A percentile compares a stretch with the other conserved stretches of the same genome.
Evolutionary conservation across 352 stramenopile genomes (phyloP).

Genomic region (Paralagenidium karlingii): DNA sequence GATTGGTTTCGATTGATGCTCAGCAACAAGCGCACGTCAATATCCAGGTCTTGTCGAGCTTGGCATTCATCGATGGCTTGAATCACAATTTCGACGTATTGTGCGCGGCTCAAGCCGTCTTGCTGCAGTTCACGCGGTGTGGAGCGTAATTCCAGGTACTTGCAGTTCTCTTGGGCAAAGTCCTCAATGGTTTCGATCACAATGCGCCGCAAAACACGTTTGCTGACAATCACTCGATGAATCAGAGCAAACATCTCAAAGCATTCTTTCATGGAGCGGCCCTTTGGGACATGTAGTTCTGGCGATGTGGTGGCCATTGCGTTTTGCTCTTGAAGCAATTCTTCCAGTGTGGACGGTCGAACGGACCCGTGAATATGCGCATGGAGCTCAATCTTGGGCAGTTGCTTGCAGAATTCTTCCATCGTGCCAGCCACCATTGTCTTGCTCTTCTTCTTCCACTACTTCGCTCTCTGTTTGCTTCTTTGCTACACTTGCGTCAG

Average conservation of each 20-base stretch:
- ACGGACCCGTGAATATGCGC: slow-evolving; percentile 82
- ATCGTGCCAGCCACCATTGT: too few species aligned
- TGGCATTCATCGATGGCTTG: slow-evolving; percentile 48
- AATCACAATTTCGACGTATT: slow-evolving; percentile 68
- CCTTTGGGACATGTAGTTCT: slow-evolving; percentile 28
- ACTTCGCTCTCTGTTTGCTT: too few species aligned
- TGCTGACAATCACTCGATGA: slow-evolving; percentile 66
- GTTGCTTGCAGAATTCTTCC: too few species aligned
- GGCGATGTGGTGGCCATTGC: slow-evolving; percentile 9
- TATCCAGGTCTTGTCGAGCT: slow-evolving; percentile 36
- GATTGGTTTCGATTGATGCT: slow-evolving; percentile 74
- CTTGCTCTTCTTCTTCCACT: too few species aligned
- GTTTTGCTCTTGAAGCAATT: slow-evolving; percentile 41
- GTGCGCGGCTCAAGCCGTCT: slow-evolving; percentile 32
- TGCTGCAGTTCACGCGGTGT: slow-evolving; percentile 49
- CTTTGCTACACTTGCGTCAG: too few species aligned
- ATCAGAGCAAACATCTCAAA: slow-evolving; percentile 84
- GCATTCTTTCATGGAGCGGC: slow-evolving; percentile 65
- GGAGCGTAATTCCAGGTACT: slow-evolving; percentile 76
- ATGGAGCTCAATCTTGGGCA: slow-evolving; percentile 81
- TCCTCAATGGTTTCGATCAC: slow-evolving; percentile 74
- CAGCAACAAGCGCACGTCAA: slow-evolving; percentile 63
- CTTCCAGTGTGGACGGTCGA: slow-evolving; percentile 41
- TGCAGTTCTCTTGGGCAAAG: slow-evolving; percentile 66
- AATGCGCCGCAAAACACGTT: slow-evolving; percentile 42